Conservation (phyloP, 345 rosid genomes). For the Gossypium longicalyx region DNA sequence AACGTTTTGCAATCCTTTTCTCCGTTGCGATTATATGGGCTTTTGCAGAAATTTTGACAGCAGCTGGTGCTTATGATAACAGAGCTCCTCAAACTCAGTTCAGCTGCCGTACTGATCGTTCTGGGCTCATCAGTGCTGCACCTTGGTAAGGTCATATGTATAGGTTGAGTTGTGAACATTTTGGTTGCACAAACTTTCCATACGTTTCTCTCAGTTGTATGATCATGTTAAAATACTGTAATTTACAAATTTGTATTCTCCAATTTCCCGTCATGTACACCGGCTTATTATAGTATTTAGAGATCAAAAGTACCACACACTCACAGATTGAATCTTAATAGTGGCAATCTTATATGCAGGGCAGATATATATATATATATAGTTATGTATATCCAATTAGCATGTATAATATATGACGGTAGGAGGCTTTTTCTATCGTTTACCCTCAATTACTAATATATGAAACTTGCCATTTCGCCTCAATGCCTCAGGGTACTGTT, state of each 20-base stretch:
- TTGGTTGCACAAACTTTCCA: not conserved
- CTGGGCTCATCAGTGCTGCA: constrained; percentile 76
- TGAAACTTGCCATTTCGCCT: not conserved
- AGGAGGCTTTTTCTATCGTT: not conserved
- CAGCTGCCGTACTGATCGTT: constrained; percentile 79
- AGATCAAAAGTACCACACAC: not conserved
- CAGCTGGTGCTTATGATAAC: constrained; percentile 68
- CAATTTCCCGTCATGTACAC: not conserved
- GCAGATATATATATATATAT: not conserved
- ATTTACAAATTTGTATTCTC: not conserved
- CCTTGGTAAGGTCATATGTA: constrained; percentile 52
- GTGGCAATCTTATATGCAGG: too few species aligned
- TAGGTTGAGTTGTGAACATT: not conserved
- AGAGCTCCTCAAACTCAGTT: constrained; percentile 55
- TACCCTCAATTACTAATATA: not conserved
- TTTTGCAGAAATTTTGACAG: constrained; percentile 74
- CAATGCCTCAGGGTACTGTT: not conserved
- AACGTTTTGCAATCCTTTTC: constrained; percentile 57
- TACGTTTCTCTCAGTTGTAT: not conserved
- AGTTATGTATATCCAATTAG: too few species aligned
- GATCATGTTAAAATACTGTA: not conserved
- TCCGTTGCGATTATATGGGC: constrained; percentile 60
- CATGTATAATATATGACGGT: not conserved
- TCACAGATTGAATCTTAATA: not conserved
- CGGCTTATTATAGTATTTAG: not conserved